Evolutionary conservation across 2,329 filamentous ascomycete genomes (phyloP), one percentile per base, ranked within the genome.

Genomic region (Bipolaris cookei): DNA sequence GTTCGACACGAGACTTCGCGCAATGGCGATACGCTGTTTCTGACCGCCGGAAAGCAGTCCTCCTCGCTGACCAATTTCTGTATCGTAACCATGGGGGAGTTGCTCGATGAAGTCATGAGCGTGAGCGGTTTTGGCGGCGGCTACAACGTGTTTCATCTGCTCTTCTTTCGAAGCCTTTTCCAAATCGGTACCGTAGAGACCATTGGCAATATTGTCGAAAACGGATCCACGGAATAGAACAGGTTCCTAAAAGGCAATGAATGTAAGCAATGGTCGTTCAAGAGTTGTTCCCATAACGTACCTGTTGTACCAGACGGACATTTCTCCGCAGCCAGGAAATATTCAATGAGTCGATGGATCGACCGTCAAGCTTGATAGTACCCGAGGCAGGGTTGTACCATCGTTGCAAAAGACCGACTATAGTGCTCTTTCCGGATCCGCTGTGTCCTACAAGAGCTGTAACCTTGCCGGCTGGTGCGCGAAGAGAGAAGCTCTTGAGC

Each of bases 21-120:
- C 92, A 77, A 97, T 97, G 13, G 93, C 92, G 71, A 98, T 96
- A 65, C 94, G 90, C 78, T 98, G 94, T 77, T 97, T 97, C 78
- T 98, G 95, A 25, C 94, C 95, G 74, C 94, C 95, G 51, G 91
- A 96, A 7, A 98, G 83, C 48, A 97, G 80, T 72, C 97, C 96
- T 7, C 94, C 94, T 60, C 93, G 88, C 76, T 97, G 92, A 52
- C 94, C 95, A 16, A 98, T 93, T 61, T 96, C 88, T 0, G 94
- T 98, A 64, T 97, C 86, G 69, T 97, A 98, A 1, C 90, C 90
- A 67, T 97, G 90, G 0, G 94, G 92, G 0, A 98, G 83, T 10
- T 83, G 78, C 3, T 81, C 84, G 63, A 99, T 88, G 72, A 98
- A 98, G 63, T 96, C 92, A 72, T 97, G 92, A 0, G 94, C 94